A percentile compares a stretch with the other conserved stretches of the same genome.
These are phyloP conservation scores for Lyophyllum semitale DNA, from an alignment of 768 basidiomycete genomes.

Conservation along the genomic window DNA sequence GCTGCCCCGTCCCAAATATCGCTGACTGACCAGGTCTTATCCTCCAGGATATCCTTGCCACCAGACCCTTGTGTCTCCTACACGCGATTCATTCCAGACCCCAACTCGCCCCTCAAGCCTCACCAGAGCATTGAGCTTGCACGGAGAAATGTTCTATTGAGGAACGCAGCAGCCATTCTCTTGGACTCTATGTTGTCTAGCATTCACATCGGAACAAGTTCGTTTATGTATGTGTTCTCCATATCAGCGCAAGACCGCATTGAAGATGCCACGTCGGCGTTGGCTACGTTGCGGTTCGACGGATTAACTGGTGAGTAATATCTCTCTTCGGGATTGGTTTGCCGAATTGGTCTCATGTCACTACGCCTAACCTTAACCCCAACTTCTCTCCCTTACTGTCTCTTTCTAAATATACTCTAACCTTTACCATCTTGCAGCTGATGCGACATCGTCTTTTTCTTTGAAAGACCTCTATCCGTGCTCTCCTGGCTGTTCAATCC, in stretches of 20 bases:
- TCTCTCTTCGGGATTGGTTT: not conserved
- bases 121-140: conserved; percentile 56
- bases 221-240: conserved; percentile 60
- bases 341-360: not conserved
- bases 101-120: conserved; percentile 12
- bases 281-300: conserved; percentile 46
- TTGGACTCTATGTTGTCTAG: conserved; percentile 53
- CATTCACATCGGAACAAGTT: conserved; percentile 44
- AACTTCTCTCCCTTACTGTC: not conserved
- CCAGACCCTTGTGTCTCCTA: conserved; percentile 43
- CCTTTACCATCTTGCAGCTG: conserved; percentile 30
- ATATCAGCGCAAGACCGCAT: conserved; percentile 38
- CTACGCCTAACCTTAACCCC: conserved; percentile 23
- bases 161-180: conserved; percentile 38
- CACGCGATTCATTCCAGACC: conserved; percentile 39
- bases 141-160: conserved; percentile 47
- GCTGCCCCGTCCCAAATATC: conserved; percentile 18
- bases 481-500: conserved; percentile 45
- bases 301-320: conserved; percentile 51
- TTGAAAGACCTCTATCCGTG: conserved; percentile 55
- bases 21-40: conserved; percentile 42
- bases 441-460: conserved; percentile 45
- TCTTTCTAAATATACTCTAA: not conserved
- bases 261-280: conserved; percentile 28
- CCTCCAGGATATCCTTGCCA: conserved; percentile 49